phyloP scores from a whole-genome alignment of 2,329 filamentous ascomycete genomes.

The Aureobasidium sp. region DNA sequence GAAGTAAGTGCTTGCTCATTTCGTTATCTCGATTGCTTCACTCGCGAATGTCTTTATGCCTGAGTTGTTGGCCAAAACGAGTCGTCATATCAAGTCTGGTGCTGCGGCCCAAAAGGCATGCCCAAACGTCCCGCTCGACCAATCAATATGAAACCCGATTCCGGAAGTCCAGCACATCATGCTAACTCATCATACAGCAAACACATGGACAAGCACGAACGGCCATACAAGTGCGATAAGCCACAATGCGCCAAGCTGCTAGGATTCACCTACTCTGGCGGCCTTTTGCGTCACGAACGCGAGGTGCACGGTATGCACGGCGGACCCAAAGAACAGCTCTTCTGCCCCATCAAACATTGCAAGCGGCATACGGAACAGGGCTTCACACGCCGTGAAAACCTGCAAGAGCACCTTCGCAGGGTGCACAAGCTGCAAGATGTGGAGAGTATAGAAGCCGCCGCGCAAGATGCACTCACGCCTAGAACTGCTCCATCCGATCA shows the following conservation, averaged over 20 bases:
- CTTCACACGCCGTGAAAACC: constrained; percentile 87
- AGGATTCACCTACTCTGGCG: constrained; percentile 91
- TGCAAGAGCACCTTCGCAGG: constrained; percentile 84
- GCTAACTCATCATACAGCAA: constrained; percentile 50
- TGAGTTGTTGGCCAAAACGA: neutral
- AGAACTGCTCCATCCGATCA: constrained; percentile 15
- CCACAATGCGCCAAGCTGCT: constrained; percentile 83
- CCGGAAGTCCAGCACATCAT: neutral
- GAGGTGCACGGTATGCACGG: constrained; percentile 90
- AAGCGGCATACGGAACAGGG: constrained; percentile 73
- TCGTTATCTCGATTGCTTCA: neutral
- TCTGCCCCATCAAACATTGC: constrained; percentile 70
- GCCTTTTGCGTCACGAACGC: constrained; percentile 78
- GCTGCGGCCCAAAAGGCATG: neutral
- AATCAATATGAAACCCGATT: neutral
- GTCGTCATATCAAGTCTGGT: neutral
- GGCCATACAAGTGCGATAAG: constrained; percentile 78
- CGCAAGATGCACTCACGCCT: constrained; percentile 16
- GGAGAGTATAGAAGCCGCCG: neutral
- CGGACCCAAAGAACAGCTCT: constrained; percentile 75
- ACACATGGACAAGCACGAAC: constrained; percentile 97
- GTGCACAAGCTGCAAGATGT: constrained; percentile 50
- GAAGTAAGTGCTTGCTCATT: constrained; percentile 56
- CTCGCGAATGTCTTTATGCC: no score
- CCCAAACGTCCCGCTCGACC: neutral